phyloP scores from a whole-genome alignment of 345 rosid genomes.

The Alliaria petiolata region DNA sequence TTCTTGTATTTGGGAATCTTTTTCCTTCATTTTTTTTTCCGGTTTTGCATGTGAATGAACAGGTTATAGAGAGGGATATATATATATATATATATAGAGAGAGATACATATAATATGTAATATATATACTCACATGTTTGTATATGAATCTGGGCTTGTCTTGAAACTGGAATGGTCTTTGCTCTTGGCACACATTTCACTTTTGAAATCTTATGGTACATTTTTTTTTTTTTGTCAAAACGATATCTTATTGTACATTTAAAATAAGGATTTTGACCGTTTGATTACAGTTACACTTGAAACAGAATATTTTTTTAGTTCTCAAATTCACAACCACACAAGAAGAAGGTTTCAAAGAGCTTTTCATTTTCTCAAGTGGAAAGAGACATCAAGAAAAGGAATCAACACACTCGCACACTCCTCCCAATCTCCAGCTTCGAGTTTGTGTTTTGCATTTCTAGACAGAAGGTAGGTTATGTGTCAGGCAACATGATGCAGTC shows the following conservation, averaged over 20 bases:
- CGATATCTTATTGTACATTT: slow-evolving; percentile 5
- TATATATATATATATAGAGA: too few relatives aligned
- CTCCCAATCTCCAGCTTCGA: not conserved
- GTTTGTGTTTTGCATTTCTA: not conserved
- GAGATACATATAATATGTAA: not conserved
- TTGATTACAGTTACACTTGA: slow-evolving; percentile 4
- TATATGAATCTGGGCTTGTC: slow-evolving; percentile 9
- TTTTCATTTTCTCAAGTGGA: not conserved
- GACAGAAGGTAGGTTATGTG: slow-evolving; percentile 24
- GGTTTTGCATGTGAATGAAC: not conserved
- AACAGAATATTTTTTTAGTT: not conserved
- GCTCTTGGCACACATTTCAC: not conserved
- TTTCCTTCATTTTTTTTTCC: not conserved
- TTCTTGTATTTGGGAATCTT: slow-evolving; percentile 1
- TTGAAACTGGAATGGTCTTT: too few relatives aligned
- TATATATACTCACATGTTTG: slow-evolving; percentile 4
- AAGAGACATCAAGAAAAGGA: not conserved
- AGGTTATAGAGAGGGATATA: not conserved
- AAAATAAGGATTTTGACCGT: not conserved
- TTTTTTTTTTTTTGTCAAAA: too few relatives aligned
- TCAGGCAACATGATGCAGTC: slow-evolving; percentile 72
- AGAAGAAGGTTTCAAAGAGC: not conserved
- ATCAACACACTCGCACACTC: not conserved
- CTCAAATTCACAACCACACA: not conserved
- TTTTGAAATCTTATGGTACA: too few relatives aligned